Percentiles rank a stretch among this genome's conserved stretches.
phyloP scores from a whole-genome alignment of 805 yeast genomes.

The Saccharomycopsis olivae region DNA sequence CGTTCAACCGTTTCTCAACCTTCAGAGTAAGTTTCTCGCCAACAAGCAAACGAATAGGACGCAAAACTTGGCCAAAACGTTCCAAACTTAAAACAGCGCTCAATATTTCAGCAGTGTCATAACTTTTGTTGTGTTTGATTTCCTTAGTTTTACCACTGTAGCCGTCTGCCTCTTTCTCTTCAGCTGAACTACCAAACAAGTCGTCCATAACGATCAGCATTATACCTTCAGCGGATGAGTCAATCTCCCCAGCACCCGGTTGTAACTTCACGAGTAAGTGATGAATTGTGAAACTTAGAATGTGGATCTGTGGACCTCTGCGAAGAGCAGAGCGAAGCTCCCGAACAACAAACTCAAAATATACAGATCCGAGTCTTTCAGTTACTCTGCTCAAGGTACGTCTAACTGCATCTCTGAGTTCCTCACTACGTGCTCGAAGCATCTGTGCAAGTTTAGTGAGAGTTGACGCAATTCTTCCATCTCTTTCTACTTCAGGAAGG shows the following conservation, averaged over 20 bases:
- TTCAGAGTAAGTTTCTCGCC: slow-evolving; percentile 55
- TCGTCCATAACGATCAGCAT: slow-evolving; percentile 83
- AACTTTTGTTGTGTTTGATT: slow-evolving; percentile 81
- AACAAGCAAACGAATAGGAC: slow-evolving; percentile 58
- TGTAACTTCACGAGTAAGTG: slow-evolving; percentile 48
- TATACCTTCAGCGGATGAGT: slow-evolving; percentile 48
- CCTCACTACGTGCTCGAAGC: slow-evolving; percentile 75
- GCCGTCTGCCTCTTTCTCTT: slow-evolving; percentile 91
- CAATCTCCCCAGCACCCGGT: slow-evolving; percentile 59
- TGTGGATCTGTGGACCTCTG: slow-evolving; percentile 89
- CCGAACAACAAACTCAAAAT: slow-evolving; percentile 61
- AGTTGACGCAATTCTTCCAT: slow-evolving; percentile 63
- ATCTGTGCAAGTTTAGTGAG: slow-evolving; percentile 84
- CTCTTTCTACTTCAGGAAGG: slow-evolving; percentile 45
- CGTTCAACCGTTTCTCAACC: slow-evolving; percentile 67
- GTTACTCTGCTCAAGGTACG: slow-evolving; percentile 61
- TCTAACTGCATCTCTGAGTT: slow-evolving; percentile 77
- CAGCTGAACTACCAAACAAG: slow-evolving; percentile 82
- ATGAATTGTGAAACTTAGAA: slow-evolving; percentile 82
- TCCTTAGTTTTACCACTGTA: slow-evolving; percentile 80
- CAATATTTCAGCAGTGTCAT: slow-evolving; percentile 73
- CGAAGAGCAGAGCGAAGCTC: slow-evolving; percentile 73
- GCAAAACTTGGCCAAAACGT: slow-evolving; percentile 44
- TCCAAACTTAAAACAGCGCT: slow-evolving; percentile 52
- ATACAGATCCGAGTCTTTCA: slow-evolving; percentile 55